Evolutionary conservation across 805 yeast species (phyloP), one percentile per base, ranked within the genome.

Genomic region (Metschnikowia colocasiae): DNA sequence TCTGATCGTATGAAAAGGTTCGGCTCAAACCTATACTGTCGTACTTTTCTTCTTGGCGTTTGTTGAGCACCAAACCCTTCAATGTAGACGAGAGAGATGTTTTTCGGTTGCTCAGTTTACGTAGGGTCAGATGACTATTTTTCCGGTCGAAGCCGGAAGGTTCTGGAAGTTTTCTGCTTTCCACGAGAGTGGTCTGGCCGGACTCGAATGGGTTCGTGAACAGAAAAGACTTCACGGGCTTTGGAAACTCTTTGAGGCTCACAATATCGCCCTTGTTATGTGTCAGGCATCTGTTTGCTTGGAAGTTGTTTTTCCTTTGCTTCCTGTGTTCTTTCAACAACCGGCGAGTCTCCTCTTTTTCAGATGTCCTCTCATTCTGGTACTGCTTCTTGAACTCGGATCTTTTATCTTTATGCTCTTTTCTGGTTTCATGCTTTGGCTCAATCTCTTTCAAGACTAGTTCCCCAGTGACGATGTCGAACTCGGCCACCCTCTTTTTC

Each of bases 1-100:
- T 70, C 50, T 68, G 74, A 47, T 71, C 76, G 46, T 49, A 69
- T 33, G 67, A 61, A 39, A 43, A 47, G 6, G 66, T 58, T 34
- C 57, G 53, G 30, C 50, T 37, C 46, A 55, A 45, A 31, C 29
- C 19, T 7, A 13, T 3, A 19, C 16, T 29, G 3, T 35, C 26
- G 16, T 43, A 19, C 15, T 18, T 26, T 6, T 23, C 43, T 20
- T 31, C 37, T 5, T 31, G 37, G 25, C 40, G 47, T 23, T 41
- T 47, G 44, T 42, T 33, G 32, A 50, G 38, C 19, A 52, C 37
- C 22, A 52, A 27, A 6, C 45, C 55, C 16, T 38, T 45, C 16
- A 54, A 47, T 8, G 45, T 35, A 6, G 42, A 43, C 1, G 54
- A 46, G 25, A 54, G 48, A 7, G 51, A 45, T 16, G 36, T 3